Conservation (phyloP, 116 monocot species). For the Trichopus zeylanicus region DNA sequence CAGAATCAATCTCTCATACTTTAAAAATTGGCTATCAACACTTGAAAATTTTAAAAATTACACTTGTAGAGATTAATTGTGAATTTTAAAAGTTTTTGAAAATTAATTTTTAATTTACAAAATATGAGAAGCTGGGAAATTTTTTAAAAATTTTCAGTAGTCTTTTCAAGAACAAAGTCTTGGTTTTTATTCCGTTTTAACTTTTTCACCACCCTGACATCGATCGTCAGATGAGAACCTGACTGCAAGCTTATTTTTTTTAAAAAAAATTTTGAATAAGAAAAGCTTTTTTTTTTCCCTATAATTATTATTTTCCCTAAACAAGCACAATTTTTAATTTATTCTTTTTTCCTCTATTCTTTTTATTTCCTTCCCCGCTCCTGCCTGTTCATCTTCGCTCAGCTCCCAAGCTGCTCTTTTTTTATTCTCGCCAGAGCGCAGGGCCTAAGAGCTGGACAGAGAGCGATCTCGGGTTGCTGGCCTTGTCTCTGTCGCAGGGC, state of each 20-base stretch:
- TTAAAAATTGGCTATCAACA: too few species aligned
- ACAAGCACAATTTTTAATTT: too few species aligned
- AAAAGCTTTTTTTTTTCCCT: background rate
- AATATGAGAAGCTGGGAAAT: too few species aligned
- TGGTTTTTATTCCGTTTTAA: background rate
- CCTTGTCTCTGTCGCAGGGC: background rate
- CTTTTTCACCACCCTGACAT: background rate
- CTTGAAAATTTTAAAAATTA: too few species aligned
- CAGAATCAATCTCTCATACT: too few species aligned
- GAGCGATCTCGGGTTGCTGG: background rate
- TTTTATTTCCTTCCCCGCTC: too few species aligned
- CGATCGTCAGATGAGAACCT: background rate
- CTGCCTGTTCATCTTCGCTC: background rate
- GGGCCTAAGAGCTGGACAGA: slow-evolving; percentile 1
- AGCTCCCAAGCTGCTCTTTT: slow-evolving; percentile 2
- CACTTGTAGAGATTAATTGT: too few species aligned
- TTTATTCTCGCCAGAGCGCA: background rate
- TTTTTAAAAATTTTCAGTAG: background rate
- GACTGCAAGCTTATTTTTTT: background rate
- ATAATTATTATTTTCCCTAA: too few species aligned
- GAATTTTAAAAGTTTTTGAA: too few species aligned
- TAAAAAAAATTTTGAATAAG: background rate
- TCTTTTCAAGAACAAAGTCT: background rate
- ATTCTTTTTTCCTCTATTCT: too few species aligned
- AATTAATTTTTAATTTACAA: too few species aligned